phyloP scores from a whole-genome alignment of 139 green algal genomes.

The Mychonastes homosphaera region DNA sequence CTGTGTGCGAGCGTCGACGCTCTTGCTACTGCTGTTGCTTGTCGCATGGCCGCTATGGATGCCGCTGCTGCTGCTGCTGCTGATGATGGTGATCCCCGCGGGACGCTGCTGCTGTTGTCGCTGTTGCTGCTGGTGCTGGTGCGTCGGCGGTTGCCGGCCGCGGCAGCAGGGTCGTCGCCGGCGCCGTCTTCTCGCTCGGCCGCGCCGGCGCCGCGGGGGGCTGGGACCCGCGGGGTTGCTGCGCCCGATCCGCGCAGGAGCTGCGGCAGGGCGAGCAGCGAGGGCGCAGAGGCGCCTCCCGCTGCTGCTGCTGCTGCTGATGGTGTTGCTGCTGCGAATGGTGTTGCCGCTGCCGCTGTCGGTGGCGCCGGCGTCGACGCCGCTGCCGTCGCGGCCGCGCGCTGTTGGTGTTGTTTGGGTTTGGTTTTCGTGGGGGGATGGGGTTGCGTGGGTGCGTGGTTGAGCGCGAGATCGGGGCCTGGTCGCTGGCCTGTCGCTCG shows the following conservation, averaged over 20 bases:
- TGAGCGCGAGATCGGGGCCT: slow-evolving; percentile 2
- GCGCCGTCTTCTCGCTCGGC: background rate
- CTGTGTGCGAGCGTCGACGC: background rate
- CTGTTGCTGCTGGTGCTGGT: background rate
- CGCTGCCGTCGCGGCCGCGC: background rate
- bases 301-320: slow-evolving; percentile 7
- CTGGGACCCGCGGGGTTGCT: too few species aligned
- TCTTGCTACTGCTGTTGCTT: slow-evolving; percentile 3
- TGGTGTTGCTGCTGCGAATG: slow-evolving; percentile 2
- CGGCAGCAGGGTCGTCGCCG: background rate
- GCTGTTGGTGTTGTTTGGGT: background rate
- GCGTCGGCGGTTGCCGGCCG: background rate
- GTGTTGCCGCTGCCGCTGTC: background rate
- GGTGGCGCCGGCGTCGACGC: background rate
- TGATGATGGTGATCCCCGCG: background rate
- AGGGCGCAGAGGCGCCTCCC: background rate
- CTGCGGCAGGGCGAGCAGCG: too few species aligned
- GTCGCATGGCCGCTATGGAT: background rate
- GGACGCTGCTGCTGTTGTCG: background rate
- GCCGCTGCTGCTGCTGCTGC: background rate
- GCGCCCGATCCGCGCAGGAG: too few species aligned
- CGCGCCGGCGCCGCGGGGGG: too few species aligned
- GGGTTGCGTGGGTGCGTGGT: background rate
- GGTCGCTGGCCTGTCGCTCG: slow-evolving; percentile 7
- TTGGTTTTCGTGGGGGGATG: background rate